Percentiles rank a stretch among this genome's conserved stretches.
phyloP scores from a whole-genome alignment of 202 grass and related monocot species.

The Panicum hallii region DNA sequence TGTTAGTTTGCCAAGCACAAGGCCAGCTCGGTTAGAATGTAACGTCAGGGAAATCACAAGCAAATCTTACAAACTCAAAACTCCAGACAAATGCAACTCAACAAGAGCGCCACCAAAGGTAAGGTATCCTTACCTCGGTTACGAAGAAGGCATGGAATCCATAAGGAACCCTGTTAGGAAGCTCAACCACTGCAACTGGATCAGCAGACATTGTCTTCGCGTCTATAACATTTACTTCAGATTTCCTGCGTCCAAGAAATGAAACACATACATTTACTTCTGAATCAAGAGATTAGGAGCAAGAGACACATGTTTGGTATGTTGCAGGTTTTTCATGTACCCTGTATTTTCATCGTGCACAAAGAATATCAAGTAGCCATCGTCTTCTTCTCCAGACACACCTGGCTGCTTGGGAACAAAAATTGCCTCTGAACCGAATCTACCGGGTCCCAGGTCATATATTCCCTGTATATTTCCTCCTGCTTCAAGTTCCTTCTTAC shows the following conservation, averaged over 20 bases:
- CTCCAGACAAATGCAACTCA: neutral
- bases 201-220: slow-evolving; percentile 92
- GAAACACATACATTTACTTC: neutral
- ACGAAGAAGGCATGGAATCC: slow-evolving; percentile 97
- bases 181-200: slow-evolving; percentile 80
- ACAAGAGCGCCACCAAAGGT: neutral
- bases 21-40: neutral
- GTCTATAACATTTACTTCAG: slow-evolving; percentile 88
- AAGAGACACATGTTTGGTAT: neutral
- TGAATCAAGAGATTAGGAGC: neutral
- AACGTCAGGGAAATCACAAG: neutral
- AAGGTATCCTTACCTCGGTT: slow-evolving; percentile 62
- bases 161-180: slow-evolving; percentile 79
- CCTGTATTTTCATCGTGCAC: slow-evolving; percentile 91
- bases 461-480: slow-evolving; percentile 82
- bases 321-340: slow-evolving; percentile 35
- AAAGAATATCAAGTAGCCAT: slow-evolving; percentile 90
- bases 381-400: slow-evolving; percentile 75
- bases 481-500: slow-evolving; percentile 75
- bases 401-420: slow-evolving; percentile 82
- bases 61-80: neutral
- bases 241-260: slow-evolving; percentile 60
- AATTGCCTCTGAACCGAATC: slow-evolving; percentile 89
- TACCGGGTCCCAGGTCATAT: slow-evolving; percentile 73
- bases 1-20: slow-evolving; percentile 22